Percentiles rank a stretch among this genome's conserved stretches.
Evolutionary conservation across 2,329 filamentous ascomycete genomes (phyloP).

Genomic region (Beauveria australis): DNA sequence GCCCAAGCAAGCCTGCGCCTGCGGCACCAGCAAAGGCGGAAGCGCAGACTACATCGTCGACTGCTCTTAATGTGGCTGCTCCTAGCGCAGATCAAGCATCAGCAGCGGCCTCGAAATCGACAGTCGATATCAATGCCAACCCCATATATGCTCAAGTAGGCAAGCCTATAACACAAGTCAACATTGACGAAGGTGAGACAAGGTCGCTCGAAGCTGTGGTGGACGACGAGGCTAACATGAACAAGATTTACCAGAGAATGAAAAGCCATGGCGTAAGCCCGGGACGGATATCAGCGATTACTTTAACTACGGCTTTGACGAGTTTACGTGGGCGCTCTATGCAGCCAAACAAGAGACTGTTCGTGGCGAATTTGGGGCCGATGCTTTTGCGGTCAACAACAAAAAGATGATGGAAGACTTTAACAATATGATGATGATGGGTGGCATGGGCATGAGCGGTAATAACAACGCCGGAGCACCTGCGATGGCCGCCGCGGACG

Average conservation of each 20-base stretch:
- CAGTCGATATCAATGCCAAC: constrained; percentile 74
- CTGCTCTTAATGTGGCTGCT: constrained; percentile 23
- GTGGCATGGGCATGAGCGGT: constrained; percentile 26
- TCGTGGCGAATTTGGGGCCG: constrained; percentile 65
- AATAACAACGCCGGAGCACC: constrained; percentile 26
- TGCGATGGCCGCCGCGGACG: constrained; percentile 50
- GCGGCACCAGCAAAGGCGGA: constrained; percentile 35
- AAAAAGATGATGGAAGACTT: constrained; percentile 76
- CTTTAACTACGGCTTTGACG: constrained; percentile 98
- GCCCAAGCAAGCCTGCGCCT: constrained; percentile 35
- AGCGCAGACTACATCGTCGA: constrained; percentile 25
- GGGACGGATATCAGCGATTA: constrained; percentile 94
- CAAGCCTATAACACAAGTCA: constrained; percentile 69
- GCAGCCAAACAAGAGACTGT: constrained; percentile 79
- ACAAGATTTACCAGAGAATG: constrained; percentile 64
- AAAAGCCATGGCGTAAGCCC: constrained; percentile 91
- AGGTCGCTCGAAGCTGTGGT: too few species aligned
- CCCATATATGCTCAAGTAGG: constrained; percentile 72
- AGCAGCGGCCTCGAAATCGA: constrained; percentile 67
- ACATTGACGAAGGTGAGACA: constrained; percentile 56
- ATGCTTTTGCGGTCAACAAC: constrained; percentile 51
- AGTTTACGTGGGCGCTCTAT: constrained; percentile 96
- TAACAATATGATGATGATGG: constrained; percentile 61
- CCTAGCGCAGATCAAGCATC: constrained; percentile 47
- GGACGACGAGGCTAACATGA: constrained; percentile 5